Evolutionary conservation across 176 grass and related monocot genomes (phyloP), one percentile per base, ranked within the genome.

Genomic region (Saccharum spontaneum): DNA sequence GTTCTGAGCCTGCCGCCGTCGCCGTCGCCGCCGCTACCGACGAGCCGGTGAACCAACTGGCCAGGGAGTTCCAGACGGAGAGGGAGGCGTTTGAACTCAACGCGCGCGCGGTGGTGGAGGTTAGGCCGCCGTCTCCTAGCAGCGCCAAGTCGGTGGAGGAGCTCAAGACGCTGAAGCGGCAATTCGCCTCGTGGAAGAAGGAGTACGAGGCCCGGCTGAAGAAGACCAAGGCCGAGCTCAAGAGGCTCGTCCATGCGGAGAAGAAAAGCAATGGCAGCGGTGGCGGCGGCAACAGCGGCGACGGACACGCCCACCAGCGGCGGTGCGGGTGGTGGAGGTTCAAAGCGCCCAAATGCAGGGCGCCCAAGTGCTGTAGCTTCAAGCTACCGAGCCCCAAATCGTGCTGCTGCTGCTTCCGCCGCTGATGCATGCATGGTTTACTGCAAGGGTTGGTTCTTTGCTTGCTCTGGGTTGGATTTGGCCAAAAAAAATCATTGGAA

Each of bases 101-200:
- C 8, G 86, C 40, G 7, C 79, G 37, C 12, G 82, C 28, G n/a
- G 46, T 33, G 4, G 41, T 4, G 2, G 83, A 75, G 8, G 49
- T 1, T 0, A 10, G 7, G 16, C 16, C 2, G 64, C 74, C 37
- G 11, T 3, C 43, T 8, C 43, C 48, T 13, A 7, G 43, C 26
- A 28, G 78, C 40, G 52, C 57, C 9, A 82, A 76, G 74, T 83
- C 83, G 14, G 83, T 78, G 4, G 69, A 89, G 14, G 87, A 92
- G 69, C 90, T 92, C 7, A 85, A 34, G 17, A 78, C 49, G 13
- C 73, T 91, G 30, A 81, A 75, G 79, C 80, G 63, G 18, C 80
- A 78, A 79, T 94, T 87, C 54, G 57, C 37, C 18, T 36, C 89
- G 5, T 94, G 92, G 89, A 91, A 77, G 48, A 89, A 91, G 76